phyloP scores from a whole-genome alignment of 192 early-diverging fungal genomes.

The Entomortierella lignicola region DNA sequence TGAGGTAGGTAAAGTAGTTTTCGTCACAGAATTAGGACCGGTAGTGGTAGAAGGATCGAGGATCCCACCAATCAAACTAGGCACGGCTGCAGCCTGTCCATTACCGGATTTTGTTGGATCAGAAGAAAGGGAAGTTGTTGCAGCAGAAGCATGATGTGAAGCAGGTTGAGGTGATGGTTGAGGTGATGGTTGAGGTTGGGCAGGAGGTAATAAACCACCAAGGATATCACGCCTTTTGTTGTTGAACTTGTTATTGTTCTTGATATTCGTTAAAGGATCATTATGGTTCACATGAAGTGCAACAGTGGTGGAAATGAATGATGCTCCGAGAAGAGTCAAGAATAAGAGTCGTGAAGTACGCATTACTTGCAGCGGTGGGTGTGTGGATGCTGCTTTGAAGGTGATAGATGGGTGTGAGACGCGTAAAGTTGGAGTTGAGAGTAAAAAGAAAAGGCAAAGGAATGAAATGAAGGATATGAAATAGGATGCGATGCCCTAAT shows the following conservation, averaged over 20 bases:
- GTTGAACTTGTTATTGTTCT: neutral
- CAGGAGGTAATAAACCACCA: neutral
- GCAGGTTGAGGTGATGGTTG: neutral
- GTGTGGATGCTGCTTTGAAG: no score
- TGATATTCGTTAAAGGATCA: neutral
- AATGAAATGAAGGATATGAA: no score
- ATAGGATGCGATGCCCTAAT: no score
- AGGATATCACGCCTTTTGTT: neutral
- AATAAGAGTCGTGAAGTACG: neutral
- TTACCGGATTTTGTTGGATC: neutral
- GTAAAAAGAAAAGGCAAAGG: no score
- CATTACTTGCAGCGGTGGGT: no score
- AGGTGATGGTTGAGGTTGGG: neutral
- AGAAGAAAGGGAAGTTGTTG: neutral
- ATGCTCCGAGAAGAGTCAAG: neutral
- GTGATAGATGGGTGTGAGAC: no score
- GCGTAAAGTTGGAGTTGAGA: no score
- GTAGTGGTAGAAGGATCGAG: neutral
- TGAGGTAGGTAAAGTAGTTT: neutral
- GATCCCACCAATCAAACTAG: neutral
- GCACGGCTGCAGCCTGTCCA: neutral
- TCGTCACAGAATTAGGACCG: neutral
- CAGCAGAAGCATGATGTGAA: neutral
- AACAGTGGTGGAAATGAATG: neutral
- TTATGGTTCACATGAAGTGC: neutral